These are phyloP conservation scores for Limnanthes douglasii DNA, from an alignment of 345 rosid species.

Conservation along the genomic window DNA sequence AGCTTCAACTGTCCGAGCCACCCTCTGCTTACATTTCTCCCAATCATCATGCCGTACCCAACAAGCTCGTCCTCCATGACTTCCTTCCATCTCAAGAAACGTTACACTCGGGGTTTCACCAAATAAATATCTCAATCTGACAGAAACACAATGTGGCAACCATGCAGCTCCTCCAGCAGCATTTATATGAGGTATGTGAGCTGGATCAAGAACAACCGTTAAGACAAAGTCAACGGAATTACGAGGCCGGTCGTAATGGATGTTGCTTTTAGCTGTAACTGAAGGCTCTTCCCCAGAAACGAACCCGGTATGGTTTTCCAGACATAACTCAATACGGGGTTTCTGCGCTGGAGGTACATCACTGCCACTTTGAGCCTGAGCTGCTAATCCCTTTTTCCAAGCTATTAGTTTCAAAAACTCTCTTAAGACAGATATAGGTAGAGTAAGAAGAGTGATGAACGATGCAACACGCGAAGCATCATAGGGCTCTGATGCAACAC, in stretches of 20 bases:
- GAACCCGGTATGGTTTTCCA: conserved; percentile 72
- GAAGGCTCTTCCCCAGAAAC: conserved; percentile 26
- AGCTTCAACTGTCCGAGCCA: conserved; percentile 47
- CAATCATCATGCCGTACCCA: conserved; percentile 74
- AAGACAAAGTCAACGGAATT: conserved; percentile 75
- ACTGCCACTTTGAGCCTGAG: conserved; percentile 62
- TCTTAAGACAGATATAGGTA: conserved; percentile 82
- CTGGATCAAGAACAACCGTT: conserved; percentile 89
- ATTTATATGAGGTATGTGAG: conserved; percentile 62
- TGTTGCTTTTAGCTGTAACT: conserved; percentile 68
- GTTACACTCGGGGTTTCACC: conserved; percentile 47
- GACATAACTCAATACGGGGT: conserved; percentile 84
- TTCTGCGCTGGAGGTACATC: conserved; percentile 81
- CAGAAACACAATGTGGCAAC: conserved; percentile 92
- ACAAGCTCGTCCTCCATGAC: conserved; percentile 96
- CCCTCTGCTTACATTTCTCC: conserved; percentile 88
- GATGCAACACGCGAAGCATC: conserved; percentile 99
- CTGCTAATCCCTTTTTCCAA: conserved; percentile 82
- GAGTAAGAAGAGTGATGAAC: conserved; percentile 93
- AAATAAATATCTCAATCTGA: conserved; percentile 65
- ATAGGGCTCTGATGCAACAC: conserved; percentile 96
- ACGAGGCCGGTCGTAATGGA: conserved; percentile 69
- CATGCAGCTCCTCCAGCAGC: conserved; percentile 99
- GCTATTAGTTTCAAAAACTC: conserved; percentile 93
- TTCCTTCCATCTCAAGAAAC: conserved; percentile 90